These are phyloP conservation scores for Tricharina praecox DNA, from an alignment of 495 filamentous ascomycete genomes.

Conservation along the genomic window DNA sequence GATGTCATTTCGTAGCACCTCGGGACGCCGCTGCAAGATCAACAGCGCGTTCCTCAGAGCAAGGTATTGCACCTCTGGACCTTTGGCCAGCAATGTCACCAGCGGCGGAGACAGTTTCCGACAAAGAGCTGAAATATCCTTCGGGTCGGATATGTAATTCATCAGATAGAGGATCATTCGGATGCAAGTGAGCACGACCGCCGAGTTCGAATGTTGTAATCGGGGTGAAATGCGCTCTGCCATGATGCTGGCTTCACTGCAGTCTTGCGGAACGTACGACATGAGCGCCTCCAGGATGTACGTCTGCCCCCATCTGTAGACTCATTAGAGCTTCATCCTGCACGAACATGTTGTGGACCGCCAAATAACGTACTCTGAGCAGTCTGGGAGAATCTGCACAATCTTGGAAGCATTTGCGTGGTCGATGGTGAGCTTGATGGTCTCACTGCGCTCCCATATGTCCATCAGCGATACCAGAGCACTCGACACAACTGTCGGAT, in stretches of 20 bases:
- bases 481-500: slow-evolving; percentile 90
- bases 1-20: slow-evolving; percentile 91
- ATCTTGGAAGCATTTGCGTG: slow-evolving; percentile 94
- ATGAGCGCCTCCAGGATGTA: slow-evolving; percentile 97
- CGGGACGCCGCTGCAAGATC: slow-evolving; percentile 81
- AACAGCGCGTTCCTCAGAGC: slow-evolving; percentile 86
- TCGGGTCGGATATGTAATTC: slow-evolving; percentile 95
- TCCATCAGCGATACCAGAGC: slow-evolving; percentile 86
- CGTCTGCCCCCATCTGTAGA: slow-evolving; percentile 81
- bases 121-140: slow-evolving; percentile 74
- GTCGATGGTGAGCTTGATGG: slow-evolving; percentile 95
- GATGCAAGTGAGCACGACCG: slow-evolving; percentile 89
- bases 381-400: slow-evolving; percentile 88
- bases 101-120: slow-evolving; percentile 89
- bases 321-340: too few relatives aligned
- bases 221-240: slow-evolving; percentile 88
- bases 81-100: slow-evolving; percentile 88
- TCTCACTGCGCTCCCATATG: slow-evolving; percentile 95
- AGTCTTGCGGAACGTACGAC: slow-evolving; percentile 92
- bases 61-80: slow-evolving; percentile 92
- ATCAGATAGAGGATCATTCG: slow-evolving; percentile 93
- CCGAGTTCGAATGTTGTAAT: slow-evolving; percentile 87
- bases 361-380: slow-evolving; percentile 91
- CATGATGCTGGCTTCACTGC: slow-evolving; percentile 67
- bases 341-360: too few relatives aligned